Evolutionary conservation across 2,329 filamentous ascomycete species (phyloP).

Genomic region (Emydomyces testavorans): DNA sequence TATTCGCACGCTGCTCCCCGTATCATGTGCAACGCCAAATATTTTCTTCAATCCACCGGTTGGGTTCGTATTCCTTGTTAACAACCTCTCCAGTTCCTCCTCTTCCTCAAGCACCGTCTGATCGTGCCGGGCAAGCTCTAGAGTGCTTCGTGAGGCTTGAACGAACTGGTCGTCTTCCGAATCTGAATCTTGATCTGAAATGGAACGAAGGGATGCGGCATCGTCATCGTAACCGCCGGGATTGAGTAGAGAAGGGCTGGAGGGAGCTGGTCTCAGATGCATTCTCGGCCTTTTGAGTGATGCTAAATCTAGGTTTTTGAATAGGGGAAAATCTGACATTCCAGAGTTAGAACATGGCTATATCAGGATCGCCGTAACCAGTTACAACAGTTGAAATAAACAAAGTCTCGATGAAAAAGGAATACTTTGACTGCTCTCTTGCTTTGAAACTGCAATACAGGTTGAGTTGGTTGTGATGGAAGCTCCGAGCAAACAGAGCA

Average conservation of each 20-base stretch:
- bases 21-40: slow-evolving; percentile 29
- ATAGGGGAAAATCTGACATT: not conserved
- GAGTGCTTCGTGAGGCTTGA: slow-evolving; percentile 53
- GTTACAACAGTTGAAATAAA: not conserved
- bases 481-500: slow-evolving; percentile 10
- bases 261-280: slow-evolving; percentile 17
- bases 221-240: slow-evolving; percentile 57
- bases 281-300: slow-evolving; percentile 8
- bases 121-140: slow-evolving; percentile 59
- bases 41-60: slow-evolving; percentile 30
- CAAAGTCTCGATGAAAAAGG: not conserved
- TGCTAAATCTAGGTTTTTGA: not conserved
- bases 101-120: slow-evolving; percentile 62
- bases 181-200: slow-evolving; percentile 58
- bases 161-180: slow-evolving; percentile 64
- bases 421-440: not conserved
- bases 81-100: slow-evolving; percentile 46
- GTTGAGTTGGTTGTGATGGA: not conserved
- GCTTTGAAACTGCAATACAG: not conserved
- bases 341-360: not conserved
- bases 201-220: slow-evolving; percentile 52
- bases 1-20: slow-evolving; percentile 40
- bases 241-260: slow-evolving; percentile 45
- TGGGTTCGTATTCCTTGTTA: slow-evolving; percentile 25
- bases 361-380: not conserved